Conservation (phyloP, 2,329 filamentous ascomycete species). For the Claviceps capensis region DNA sequence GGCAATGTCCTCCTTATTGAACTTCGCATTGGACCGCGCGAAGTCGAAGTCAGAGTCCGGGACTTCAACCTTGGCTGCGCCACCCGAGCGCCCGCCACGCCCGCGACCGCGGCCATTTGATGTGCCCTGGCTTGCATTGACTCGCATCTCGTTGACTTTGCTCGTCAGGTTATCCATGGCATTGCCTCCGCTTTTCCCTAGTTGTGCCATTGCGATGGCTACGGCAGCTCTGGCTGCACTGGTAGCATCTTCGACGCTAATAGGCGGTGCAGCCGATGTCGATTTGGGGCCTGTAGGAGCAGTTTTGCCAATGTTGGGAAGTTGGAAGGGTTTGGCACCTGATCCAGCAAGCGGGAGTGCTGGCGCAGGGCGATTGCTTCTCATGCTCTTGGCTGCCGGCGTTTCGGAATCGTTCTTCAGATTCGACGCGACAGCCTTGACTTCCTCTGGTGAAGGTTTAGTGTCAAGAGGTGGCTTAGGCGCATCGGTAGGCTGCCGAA, state of each 20-base stretch:
- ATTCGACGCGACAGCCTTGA: constrained; percentile 30
- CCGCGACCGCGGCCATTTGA: constrained; percentile 36
- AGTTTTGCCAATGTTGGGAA: constrained; percentile 16
- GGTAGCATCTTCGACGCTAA: constrained; percentile 50
- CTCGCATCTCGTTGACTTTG: constrained; percentile 65
- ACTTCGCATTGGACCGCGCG: constrained; percentile 38
- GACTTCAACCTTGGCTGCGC: constrained; percentile 62
- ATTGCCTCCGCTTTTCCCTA: constrained; percentile 32
- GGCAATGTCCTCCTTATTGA: constrained; percentile 43
- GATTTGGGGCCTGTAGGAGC: constrained; percentile 22
- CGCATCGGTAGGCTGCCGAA: constrained; percentile 32
- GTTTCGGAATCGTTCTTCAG: constrained; percentile 24
- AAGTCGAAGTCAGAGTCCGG: constrained; percentile 91
- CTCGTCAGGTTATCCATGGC: constrained; percentile 58
- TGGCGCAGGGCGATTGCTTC: constrained; percentile 42
- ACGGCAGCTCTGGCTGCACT: constrained; percentile 64
- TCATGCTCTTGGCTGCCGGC: constrained; percentile 18
- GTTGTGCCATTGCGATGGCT: constrained; percentile 66
- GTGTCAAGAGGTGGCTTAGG: constrained; percentile 55
- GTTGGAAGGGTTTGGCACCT: constrained; percentile 23
- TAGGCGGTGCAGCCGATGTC: constrained; percentile 20
- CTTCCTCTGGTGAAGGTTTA: constrained; percentile 42
- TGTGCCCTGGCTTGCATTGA: constrained; percentile 41
- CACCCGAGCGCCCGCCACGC: constrained; percentile 29
- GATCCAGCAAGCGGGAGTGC: constrained; percentile 49